Percentiles rank a stretch among this genome's conserved stretches.
Conservation (phyloP, 306 rosid genomes). For the Argentina anserina region DNA sequence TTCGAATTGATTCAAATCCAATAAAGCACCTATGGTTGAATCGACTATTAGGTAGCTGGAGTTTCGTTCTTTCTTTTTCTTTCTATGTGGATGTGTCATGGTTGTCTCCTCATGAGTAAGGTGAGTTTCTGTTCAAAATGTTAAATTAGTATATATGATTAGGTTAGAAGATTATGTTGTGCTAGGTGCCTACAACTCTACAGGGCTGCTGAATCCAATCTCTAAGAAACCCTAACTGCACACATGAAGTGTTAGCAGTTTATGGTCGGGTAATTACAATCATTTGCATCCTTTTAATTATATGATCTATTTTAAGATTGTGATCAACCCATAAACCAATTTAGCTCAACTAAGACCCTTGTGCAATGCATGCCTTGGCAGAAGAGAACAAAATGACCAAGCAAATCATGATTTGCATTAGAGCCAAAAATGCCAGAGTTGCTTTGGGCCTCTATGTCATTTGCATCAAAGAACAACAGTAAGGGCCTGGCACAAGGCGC, state of each 20-base stretch:
- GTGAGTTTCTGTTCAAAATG: background rate
- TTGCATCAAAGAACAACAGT: constrained; percentile 5
- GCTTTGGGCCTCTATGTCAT: constrained; percentile 26
- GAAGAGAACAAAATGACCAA: background rate
- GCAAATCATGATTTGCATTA: background rate
- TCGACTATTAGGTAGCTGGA: no score
- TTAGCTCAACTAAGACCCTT: background rate
- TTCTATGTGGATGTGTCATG: no score
- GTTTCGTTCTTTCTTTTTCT: no score
- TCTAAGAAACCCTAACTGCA: constrained; percentile 2
- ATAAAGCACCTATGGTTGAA: no score
- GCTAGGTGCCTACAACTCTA: background rate
- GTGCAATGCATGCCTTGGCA: background rate
- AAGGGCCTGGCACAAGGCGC: background rate
- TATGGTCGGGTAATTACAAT: constrained; percentile 10
- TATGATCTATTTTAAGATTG: background rate
- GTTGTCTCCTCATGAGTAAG: constrained; percentile 11
- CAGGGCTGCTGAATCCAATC: constrained; percentile 1
- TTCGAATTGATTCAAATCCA: no score
- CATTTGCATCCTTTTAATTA: background rate
- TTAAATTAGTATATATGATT: background rate
- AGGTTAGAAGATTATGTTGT: constrained; percentile 12
- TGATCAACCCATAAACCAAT: background rate
- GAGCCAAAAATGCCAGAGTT: constrained; percentile 28
- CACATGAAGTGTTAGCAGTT: background rate